phyloP scores from a whole-genome alignment of 139 green algal genomes.

The Astrephomene gubernaculifera region DNA sequence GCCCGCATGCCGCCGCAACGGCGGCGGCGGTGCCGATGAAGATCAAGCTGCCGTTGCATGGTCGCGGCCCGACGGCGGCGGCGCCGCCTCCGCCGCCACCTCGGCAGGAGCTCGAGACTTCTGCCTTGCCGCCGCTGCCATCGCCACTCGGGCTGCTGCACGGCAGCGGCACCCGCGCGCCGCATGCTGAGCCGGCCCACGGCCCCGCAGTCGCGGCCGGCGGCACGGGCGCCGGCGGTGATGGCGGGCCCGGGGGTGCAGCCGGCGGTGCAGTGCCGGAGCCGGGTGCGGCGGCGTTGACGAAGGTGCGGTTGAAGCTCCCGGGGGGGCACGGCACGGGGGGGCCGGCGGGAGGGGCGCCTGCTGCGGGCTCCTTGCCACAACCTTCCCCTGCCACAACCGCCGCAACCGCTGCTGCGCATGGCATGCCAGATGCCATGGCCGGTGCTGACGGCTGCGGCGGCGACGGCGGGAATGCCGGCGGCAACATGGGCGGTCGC shows the following conservation, averaged over 20 bases:
- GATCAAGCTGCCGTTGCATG: background rate
- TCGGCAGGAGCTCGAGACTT: background rate
- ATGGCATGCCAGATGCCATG: too few species aligned
- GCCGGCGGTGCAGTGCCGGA: background rate
- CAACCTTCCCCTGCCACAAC: background rate
- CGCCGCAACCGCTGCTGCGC: background rate
- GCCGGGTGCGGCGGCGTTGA: background rate
- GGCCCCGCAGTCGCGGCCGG: background rate
- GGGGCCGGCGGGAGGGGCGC: background rate
- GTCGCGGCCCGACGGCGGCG: background rate
- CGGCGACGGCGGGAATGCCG: background rate
- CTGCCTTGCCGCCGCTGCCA: background rate
- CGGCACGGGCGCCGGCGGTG: background rate
- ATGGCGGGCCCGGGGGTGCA: background rate
- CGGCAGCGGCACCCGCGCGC: too few species aligned
- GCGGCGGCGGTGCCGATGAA: background rate
- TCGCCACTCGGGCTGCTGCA: too few species aligned
- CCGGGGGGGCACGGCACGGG: background rate
- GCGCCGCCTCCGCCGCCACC: too few species aligned
- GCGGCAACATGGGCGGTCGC: background rate
- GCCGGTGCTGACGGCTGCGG: background rate
- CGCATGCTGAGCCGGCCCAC: background rate
- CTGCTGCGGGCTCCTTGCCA: background rate
- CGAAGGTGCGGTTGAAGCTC: slow-evolving; percentile 30
- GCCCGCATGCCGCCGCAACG: background rate